Base-by-base conservation (phyloP, 148 eudicot species). In the Vaccinium darrowii region DNA sequence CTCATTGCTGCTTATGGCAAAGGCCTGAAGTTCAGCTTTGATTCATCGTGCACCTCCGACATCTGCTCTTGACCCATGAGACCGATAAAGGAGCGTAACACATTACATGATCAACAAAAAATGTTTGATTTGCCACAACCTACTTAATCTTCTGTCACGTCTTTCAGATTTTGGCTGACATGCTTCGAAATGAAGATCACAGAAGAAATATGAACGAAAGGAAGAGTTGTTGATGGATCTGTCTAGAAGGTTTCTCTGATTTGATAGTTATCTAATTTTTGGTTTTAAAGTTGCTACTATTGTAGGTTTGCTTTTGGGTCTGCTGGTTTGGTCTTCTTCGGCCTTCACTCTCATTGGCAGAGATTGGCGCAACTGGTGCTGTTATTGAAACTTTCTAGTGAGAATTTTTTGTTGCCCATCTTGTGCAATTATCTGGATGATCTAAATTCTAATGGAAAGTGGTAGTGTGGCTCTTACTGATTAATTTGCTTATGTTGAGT, bases 1-100 rank as follows among this genome's bases (percentile, higher is more conserved):
- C 93, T 93, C 12, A 95, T 95, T 82, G 96, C 98, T 53, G 98
- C 96, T 43, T 93, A 93, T 82, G 98, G 98, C 50, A 92, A 90
- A 89, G 92, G 97, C 82, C 88, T 89, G 39, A 89, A 86, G 78
- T 72, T 78, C 57, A 86, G 82, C 81, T 50, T 80, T 12, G 79
- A 90, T 76, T 75, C 86, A 76, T 78, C 89, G 53, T 50, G 80
- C 87, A 75, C 57, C 33, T 52, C 71, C 11, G n/a, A 19, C 39
- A 27, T 80, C 72, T 36, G 18, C 67, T 62, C 67, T 62, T 62
- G 67, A 65, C 72, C 72, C 33, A n/a, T 8, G 16, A 65, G 72
- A 65, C 72, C n/a, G 72, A 23, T 4, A 25, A 25, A 62, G 67
- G 25, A 62, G 67, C 1, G 33, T 39, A 69, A 69, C 36, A 7